Evolutionary conservation across 2,329 filamentous ascomycete genomes (phyloP).

Genomic region (Fusarium guadeloupense): DNA sequence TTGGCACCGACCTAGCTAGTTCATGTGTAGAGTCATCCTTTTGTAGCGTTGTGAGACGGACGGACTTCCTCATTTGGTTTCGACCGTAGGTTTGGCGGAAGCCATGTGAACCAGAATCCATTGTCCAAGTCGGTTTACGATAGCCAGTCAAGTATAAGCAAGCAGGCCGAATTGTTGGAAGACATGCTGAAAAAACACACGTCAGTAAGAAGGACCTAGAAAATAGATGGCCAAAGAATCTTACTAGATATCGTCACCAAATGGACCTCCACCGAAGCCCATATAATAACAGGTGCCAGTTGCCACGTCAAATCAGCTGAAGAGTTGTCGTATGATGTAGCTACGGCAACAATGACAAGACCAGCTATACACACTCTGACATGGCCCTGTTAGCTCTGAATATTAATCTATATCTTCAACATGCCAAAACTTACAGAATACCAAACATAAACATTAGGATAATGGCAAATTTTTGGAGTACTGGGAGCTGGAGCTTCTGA

Average conservation of each 20-base stretch:
- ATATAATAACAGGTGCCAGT: conserved; percentile 27
- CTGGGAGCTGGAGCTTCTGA: conserved; percentile 40
- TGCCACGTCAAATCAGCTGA: conserved; percentile 36
- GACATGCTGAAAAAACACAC: conserved; percentile 22
- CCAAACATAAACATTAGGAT: conserved; percentile 44
- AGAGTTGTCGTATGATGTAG: conserved; percentile 19
- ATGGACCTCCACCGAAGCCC: conserved; percentile 39
- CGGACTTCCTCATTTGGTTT: conserved; percentile 24
- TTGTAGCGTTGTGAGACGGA: conserved; percentile 18
- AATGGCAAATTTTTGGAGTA: conserved; percentile 37
- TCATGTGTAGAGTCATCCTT: conserved; percentile 30
- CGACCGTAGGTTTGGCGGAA: conserved; percentile 14
- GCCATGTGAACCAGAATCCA: conserved; percentile 7
- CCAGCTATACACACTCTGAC: conserved; percentile 33
- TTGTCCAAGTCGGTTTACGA: conserved; percentile 1
- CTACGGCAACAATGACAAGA: conserved; percentile 27
- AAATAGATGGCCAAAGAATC: accelerated
- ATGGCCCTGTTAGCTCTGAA: neutral
- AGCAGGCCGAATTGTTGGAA: conserved; percentile 36
- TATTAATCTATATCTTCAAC: accelerated
- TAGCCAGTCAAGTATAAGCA: conserved; percentile 28
- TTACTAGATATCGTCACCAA: conserved; percentile 35
- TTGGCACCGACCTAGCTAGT: conserved; percentile 13
- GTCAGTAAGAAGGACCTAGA: neutral
- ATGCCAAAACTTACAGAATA: conserved; percentile 33